Percentiles rank a stretch among this genome's conserved stretches.
Conservation (phyloP, 345 rosid genomes). For the Lumnitzera racemosa region DNA sequence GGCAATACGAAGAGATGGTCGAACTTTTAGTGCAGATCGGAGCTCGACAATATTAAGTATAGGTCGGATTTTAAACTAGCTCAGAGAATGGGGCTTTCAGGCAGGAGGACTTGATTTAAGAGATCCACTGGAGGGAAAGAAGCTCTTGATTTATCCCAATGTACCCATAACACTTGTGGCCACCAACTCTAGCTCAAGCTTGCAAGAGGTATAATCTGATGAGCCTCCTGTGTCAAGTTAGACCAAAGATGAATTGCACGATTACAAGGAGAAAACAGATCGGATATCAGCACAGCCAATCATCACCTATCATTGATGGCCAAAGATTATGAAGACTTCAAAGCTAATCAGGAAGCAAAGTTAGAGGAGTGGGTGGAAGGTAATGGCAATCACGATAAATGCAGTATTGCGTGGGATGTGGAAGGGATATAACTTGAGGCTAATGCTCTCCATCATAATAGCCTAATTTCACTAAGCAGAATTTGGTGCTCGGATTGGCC, state of each 20-base stretch:
- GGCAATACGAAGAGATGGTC: too few relatives aligned
- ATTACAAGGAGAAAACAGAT: slow-evolving; percentile 15
- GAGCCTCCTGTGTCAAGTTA: slow-evolving; percentile 45
- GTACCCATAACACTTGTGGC: slow-evolving; percentile 24
- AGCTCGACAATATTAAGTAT: too few relatives aligned
- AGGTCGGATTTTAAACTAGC: too few relatives aligned
- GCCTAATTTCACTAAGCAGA: too few relatives aligned
- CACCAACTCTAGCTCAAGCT: slow-evolving; percentile 33
- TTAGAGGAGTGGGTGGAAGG: slow-evolving; percentile 74
- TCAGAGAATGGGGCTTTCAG: too few relatives aligned
- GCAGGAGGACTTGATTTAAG: slow-evolving; percentile 54
- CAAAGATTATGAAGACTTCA: slow-evolving; percentile 51
- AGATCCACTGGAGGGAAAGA: slow-evolving; percentile 25
- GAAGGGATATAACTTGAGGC: slow-evolving; percentile 2
- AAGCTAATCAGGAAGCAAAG: slow-evolving; percentile 69
- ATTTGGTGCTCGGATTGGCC: too few relatives aligned
- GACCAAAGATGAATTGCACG: slow-evolving; percentile 28
- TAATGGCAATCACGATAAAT: slow-evolving; percentile 13
- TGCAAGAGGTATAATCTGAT: slow-evolving; percentile 34
- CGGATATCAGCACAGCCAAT: slow-evolving; percentile 4
- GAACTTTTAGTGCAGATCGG: too few relatives aligned
- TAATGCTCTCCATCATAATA: too few relatives aligned
- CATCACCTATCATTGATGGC: slow-evolving; percentile 11
- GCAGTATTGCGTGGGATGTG: slow-evolving; percentile 3
- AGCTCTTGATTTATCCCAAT: slow-evolving; percentile 17